A percentile compares a stretch with the other conserved stretches of the same genome.
Evolutionary conservation across 495 filamentous ascomycete species (phyloP).

Genomic region (Neurospora tetraspora): DNA sequence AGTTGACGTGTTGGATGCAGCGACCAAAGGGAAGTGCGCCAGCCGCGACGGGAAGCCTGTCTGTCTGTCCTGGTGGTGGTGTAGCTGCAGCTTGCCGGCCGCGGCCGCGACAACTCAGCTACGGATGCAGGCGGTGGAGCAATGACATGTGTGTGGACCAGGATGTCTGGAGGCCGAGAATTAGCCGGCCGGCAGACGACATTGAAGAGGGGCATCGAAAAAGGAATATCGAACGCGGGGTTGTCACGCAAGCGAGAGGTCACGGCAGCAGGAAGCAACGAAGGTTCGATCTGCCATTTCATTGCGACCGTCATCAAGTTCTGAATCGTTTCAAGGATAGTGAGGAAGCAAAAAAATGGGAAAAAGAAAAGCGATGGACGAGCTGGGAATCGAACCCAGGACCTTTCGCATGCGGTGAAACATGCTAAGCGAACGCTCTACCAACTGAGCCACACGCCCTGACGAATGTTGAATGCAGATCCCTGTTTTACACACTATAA

Average conservation of each 20-base stretch:
- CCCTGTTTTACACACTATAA: too few relatives aligned
- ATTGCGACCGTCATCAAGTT: not conserved
- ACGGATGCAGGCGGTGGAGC: not conserved
- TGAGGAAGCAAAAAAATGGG: not conserved
- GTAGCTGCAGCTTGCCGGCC: not conserved
- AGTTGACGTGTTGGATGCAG: not conserved
- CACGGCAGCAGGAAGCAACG: not conserved
- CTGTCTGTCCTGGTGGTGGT: not conserved
- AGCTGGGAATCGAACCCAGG: slow-evolving; percentile 20
- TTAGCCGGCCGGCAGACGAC: not conserved
- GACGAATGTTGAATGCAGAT: not conserved
- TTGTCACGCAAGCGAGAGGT: not conserved
- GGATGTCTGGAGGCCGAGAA: not conserved
- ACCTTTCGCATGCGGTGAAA: slow-evolving; percentile 16
- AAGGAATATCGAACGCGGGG: not conserved
- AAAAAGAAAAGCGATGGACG: slow-evolving; percentile 6
- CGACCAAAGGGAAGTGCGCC: not conserved
- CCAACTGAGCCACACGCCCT: slow-evolving; percentile 16
- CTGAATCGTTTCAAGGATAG: not conserved
- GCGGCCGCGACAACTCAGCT: not conserved
- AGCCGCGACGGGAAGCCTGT: not conserved
- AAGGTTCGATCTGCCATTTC: not conserved
- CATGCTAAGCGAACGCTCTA: slow-evolving; percentile 22
- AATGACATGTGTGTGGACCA: not conserved
- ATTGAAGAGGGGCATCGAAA: not conserved